Conservation (phyloP, 2,329 filamentous ascomycete genomes). For the Camillea tinctor region DNA sequence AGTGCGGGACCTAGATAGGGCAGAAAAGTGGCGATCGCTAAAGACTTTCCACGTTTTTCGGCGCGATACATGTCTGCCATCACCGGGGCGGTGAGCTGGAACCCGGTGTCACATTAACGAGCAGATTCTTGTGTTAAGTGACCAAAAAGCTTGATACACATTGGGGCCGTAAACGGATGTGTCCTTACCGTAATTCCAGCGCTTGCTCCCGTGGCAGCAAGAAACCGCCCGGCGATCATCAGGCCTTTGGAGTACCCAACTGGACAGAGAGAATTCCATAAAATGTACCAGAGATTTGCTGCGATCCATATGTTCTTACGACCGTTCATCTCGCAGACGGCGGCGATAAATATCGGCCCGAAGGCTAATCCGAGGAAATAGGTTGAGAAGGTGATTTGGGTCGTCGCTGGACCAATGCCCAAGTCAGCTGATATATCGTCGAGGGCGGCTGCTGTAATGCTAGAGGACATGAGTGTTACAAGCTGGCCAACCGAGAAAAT, state of each 20-base stretch:
- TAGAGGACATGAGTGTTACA: slow-evolving; percentile 36
- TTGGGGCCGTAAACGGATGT: background rate
- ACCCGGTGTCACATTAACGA: background rate
- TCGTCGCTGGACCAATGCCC: slow-evolving; percentile 24
- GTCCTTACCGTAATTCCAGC: slow-evolving; percentile 30
- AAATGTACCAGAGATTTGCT: slow-evolving; percentile 33
- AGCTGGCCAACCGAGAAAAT: slow-evolving; percentile 35
- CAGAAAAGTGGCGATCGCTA: slow-evolving; percentile 33
- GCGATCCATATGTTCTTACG: slow-evolving; percentile 35
- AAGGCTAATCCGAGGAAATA: slow-evolving; percentile 37
- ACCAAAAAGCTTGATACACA: background rate
- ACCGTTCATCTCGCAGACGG: slow-evolving; percentile 35
- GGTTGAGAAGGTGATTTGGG: slow-evolving; percentile 35
- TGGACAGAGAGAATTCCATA: slow-evolving; percentile 37
- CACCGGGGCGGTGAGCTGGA: slow-evolving; percentile 33
- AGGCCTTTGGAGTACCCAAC: slow-evolving; percentile 30
- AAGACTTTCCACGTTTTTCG: slow-evolving; percentile 36
- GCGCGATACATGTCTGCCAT: slow-evolving; percentile 37
- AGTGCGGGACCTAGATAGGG: slow-evolving; percentile 59
- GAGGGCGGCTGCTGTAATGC: slow-evolving; percentile 38
- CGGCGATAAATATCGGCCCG: slow-evolving; percentile 34
- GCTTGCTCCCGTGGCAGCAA: slow-evolving; percentile 30
- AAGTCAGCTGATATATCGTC: slow-evolving; percentile 33
- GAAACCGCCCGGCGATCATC: slow-evolving; percentile 33
- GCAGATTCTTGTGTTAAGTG: background rate